Evolutionary conservation across 2,329 filamentous ascomycete species (phyloP), one percentile per base, ranked within the genome.

Genomic region (Sarocladiaceae sp.): DNA sequence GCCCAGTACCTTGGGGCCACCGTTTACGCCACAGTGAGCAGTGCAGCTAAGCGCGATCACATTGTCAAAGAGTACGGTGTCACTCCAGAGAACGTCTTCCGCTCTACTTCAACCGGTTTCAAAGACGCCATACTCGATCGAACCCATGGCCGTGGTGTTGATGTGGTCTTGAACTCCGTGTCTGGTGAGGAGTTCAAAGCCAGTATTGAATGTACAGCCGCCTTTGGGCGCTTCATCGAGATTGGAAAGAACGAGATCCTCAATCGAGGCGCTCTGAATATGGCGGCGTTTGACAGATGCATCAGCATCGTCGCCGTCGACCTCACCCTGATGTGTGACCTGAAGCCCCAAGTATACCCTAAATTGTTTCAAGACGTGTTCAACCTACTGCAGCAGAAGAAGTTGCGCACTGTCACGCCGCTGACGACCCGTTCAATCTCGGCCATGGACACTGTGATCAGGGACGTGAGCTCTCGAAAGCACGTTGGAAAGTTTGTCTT

Each of bases 401-500:
- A n/a, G n/a, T n/a, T n/a, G n/a, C n/a, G n/a, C n/a, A n/a, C n/a
- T n/a, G n/a, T n/a, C n/a, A n/a, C n/a, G n/a, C n/a, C n/a, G n/a
- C n/a, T n/a, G n/a, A n/a, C n/a, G n/a, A n/a, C n/a, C n/a, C n/a
- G n/a, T n/a, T n/a, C n/a, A n/a, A n/a, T n/a, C n/a, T n/a, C n/a
- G n/a, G n/a, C n/a, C n/a, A n/a, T n/a, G n/a, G 55, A 60, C 2
- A 62, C 68, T 2, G 66, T 64, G 4, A 68, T 73, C 55, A 57
- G 64, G 3, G 60, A 62, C 20, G 61, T 73, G 62, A 67, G 71
- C 46, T 61, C 56, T 20, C 67, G 70, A 1, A 57, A 61, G 3
- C 69, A 70, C 48, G 63, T 66, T 3, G 71, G 69, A 0, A 73
- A 73, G 42, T 62, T 71, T 15, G 62, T 68, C 23, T 47, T 40